Percentiles rank a stretch among this genome's conserved stretches.
Evolutionary conservation across 2,329 filamentous ascomycete species (phyloP).

Genomic region (Dactylonectria estremocensis): DNA sequence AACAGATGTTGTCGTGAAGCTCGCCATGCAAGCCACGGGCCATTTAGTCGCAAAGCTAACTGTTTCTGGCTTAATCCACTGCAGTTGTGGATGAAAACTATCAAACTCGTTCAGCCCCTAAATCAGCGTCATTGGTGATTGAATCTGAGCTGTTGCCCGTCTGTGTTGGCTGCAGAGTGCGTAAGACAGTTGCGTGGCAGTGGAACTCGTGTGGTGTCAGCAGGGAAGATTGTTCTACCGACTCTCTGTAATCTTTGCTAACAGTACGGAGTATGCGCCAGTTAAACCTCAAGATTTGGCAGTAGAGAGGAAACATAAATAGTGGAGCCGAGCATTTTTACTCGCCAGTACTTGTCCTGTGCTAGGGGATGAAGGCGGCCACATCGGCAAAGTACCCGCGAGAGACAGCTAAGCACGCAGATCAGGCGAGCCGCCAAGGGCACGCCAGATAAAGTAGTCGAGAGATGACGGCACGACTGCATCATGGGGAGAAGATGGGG

Average conservation of each 20-base stretch:
- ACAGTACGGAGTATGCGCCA: not conserved
- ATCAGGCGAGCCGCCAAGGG: slow-evolving; percentile 2
- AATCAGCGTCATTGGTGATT: not conserved
- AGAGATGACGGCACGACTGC: slow-evolving; percentile 6
- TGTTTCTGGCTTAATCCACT: not conserved
- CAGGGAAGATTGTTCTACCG: not conserved
- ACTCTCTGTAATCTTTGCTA: not conserved
- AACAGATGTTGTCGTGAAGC: not conserved
- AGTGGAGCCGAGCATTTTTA: slow-evolving; percentile 5
- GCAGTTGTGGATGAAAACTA: not conserved
- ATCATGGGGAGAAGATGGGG: slow-evolving; percentile 23
- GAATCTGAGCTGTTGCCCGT: not conserved
- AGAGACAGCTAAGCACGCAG: slow-evolving; percentile 6
- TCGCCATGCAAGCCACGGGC: not conserved
- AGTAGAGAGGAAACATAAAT: slow-evolving; percentile 1
- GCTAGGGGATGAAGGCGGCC: slow-evolving; percentile 28
- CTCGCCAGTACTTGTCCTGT: slow-evolving; percentile 19
- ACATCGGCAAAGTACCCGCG: slow-evolving; percentile 41
- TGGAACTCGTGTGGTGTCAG: not conserved
- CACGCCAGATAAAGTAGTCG: slow-evolving; percentile 17
- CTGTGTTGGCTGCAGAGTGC: not conserved
- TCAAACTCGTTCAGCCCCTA: not conserved
- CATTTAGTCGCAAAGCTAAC: slow-evolving; percentile 36
- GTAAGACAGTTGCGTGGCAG: slow-evolving; percentile 7
- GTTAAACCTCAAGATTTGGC: not conserved